phyloP scores from a whole-genome alignment of 257 asterid genomes.

The Penstemon barbatus region DNA sequence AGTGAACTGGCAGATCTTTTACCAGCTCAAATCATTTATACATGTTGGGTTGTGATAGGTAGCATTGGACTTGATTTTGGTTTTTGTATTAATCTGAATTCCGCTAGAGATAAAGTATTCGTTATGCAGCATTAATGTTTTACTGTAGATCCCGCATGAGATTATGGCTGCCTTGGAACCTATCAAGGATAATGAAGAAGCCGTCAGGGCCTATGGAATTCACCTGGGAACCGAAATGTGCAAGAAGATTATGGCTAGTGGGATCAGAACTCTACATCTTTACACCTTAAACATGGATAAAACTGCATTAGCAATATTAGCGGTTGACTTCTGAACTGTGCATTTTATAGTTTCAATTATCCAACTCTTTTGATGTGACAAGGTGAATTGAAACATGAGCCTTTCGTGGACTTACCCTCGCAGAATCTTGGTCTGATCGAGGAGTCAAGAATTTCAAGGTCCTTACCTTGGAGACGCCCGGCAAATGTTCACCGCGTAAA shows the following conservation, averaged over 20 bases:
- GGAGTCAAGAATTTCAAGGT: constrained; percentile 80
- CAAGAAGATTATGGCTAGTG: constrained; percentile 92
- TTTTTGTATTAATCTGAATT: not conserved
- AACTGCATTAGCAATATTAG: constrained; percentile 90
- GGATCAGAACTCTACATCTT: constrained; percentile 84
- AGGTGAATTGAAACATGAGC: constrained; percentile 12
- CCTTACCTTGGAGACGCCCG: constrained; percentile 98
- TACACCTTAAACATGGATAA: constrained; percentile 97
- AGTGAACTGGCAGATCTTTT: too few relatives aligned
- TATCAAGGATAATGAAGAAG: constrained; percentile 97
- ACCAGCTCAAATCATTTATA: too few relatives aligned
- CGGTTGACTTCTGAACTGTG: constrained; percentile 50
- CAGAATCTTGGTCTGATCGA: constrained; percentile 96
- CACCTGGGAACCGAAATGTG: constrained; percentile 99
- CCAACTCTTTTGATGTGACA: constrained; percentile 13
- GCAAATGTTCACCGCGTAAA: constrained; percentile 72
- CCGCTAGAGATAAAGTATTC: not conserved
- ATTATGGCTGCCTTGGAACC: constrained; percentile 93
- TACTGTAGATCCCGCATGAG: constrained; percentile 73
- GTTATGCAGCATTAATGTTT: not conserved
- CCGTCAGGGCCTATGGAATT: constrained; percentile 92
- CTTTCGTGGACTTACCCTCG: constrained; percentile 32
- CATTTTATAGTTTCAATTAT: constrained; percentile 22
- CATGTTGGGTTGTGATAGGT: too few relatives aligned
- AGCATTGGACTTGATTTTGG: too few relatives aligned